Percentiles rank a stretch among this genome's conserved stretches.
Evolutionary conservation across 1,284 basidiomycete species (phyloP).

Genomic region (Malassezia sympodialis): DNA sequence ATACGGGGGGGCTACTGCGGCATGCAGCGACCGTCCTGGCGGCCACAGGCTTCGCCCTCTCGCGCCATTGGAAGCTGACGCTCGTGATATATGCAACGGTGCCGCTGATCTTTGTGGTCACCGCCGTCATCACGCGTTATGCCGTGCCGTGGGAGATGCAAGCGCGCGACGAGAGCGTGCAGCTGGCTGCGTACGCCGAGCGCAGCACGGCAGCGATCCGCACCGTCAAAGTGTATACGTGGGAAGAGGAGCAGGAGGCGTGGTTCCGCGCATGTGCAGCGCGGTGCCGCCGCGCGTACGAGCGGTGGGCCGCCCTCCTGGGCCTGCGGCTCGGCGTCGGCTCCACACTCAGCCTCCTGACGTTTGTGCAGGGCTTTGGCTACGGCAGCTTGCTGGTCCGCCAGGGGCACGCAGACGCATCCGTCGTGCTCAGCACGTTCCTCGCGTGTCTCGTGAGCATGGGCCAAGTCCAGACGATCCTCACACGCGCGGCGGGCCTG

Average conservation of each 20-base stretch:
- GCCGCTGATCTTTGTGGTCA: conserved; percentile 65
- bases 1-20: conserved; percentile 67
- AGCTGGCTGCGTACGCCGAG: conserved; percentile 68
- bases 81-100: conserved; percentile 82
- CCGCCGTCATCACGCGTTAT: conserved; percentile 60
- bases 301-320: conserved; percentile 62
- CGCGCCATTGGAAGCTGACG: conserved; percentile 69
- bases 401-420: conserved; percentile 59
- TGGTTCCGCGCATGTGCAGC: conserved; percentile 53
- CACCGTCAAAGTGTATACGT: conserved; percentile 94
- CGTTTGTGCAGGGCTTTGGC: conserved; percentile 97
- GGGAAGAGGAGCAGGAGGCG: conserved; percentile 57
- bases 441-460: conserved; percentile 89
- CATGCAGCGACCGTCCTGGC: conserved; percentile 68
- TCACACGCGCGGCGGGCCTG: conserved; percentile 67
- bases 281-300: conserved; percentile 53
- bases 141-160: conserved; percentile 58
- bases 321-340: conserved; percentile 61
- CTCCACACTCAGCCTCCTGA: conserved; percentile 65
- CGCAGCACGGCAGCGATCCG: conserved; percentile 68
- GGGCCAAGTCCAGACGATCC: conserved; percentile 70
- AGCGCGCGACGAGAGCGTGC: conserved; percentile 59
- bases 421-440: conserved; percentile 84
- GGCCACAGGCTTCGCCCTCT: conserved; percentile 70
- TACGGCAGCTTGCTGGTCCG: conserved; percentile 78